Conservation (phyloP, 352 stramenopile species). For the Globisporangium cylindrosporum region DNA sequence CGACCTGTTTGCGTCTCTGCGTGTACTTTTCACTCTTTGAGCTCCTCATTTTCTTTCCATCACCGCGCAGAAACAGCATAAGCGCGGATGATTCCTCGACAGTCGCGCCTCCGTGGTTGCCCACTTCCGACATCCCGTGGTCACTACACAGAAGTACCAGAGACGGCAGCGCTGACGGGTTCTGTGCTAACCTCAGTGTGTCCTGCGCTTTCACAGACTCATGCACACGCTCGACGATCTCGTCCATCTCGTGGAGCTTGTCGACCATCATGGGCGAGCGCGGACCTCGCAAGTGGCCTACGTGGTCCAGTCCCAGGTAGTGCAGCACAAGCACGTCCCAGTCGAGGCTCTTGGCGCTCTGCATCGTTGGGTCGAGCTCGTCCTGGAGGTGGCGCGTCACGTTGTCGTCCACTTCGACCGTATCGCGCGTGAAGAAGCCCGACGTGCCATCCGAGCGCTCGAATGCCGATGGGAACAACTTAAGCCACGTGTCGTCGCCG, state of each 20-base stretch:
- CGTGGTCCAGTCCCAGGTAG: conserved; percentile 86
- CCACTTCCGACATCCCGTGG: conserved; percentile 88
- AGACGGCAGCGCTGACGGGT: conserved; percentile 35
- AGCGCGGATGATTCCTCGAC: conserved; percentile 83
- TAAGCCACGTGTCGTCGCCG: conserved; percentile 89
- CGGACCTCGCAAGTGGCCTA: conserved; percentile 79
- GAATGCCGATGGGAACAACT: conserved; percentile 78
- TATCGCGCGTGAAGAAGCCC: conserved; percentile 88
- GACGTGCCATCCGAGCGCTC: conserved; percentile 74
- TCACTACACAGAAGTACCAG: conserved; percentile 85
- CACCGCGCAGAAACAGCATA: conserved; percentile 68
- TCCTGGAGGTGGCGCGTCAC: conserved; percentile 80
- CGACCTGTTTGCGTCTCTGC: conserved; percentile 55
- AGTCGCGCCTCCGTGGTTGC: conserved; percentile 84
- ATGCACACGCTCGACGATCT: conserved; percentile 55
- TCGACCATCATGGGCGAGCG: conserved; percentile 70
- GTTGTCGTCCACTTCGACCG: conserved; percentile 82
- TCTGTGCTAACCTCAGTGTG: conserved; percentile 19
- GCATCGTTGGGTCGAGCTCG: conserved; percentile 79
- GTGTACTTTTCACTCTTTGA: conserved; percentile 10
- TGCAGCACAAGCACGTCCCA: conserved; percentile 87
- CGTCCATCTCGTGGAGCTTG: conserved; percentile 87
- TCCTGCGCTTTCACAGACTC: conserved; percentile 64
- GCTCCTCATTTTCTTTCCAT: conserved; percentile 26
- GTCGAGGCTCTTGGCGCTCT: conserved; percentile 55